Base-by-base conservation (phyloP, 352 stramenopile species). In the Phytopythium montanum region DNA sequence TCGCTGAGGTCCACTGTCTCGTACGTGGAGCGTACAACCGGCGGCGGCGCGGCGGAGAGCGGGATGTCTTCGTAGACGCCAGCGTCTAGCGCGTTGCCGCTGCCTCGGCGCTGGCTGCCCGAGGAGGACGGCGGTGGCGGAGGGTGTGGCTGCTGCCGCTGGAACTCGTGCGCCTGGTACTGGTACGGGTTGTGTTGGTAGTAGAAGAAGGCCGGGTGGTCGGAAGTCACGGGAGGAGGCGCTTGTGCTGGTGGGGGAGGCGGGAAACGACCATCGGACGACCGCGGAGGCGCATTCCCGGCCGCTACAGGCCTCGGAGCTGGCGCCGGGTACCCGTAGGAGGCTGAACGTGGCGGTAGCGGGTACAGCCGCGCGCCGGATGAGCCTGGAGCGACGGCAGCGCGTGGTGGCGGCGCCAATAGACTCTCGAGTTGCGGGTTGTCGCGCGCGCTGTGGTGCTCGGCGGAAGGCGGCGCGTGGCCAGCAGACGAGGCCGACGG, bases 1-100 rank as follows among this genome's bases (percentile, higher is more conserved):
- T 73, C 67, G 51, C 70, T 67, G 23, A 81, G 61, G 44, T 81
- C 72, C 49, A 81, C 72, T 2, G 72, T 81, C 61, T 81, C 72
- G 60, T 81, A 81, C 26, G 57, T 69, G 1, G 66, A 76, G 41
- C 68, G 58, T 12, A 67, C 68, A 4, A 69, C 67, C 33, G 73
- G 69, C 39, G 68, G 61, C 39, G 39, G 6, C 19, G 39, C 72
- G 12, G 72, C 8, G 12, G 31, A 71, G 25, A 76, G 68, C 36
- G 70, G 64, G 18, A 78, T 65, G 19, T 75, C 70, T 1, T 73
- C 67, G 50, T 69, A 52, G 52, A 54, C 64, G 23, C 29, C 28
- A 28, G 28, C 54, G 41, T 48, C 41, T 7, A 54, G 48, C 28
- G 48, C 48, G 48, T 26, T 41, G 46, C 38, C 38, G 31, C 48